These are phyloP conservation scores for Phytophthora melonis DNA, from an alignment of 352 stramenopile species.

Conservation along the genomic window DNA sequence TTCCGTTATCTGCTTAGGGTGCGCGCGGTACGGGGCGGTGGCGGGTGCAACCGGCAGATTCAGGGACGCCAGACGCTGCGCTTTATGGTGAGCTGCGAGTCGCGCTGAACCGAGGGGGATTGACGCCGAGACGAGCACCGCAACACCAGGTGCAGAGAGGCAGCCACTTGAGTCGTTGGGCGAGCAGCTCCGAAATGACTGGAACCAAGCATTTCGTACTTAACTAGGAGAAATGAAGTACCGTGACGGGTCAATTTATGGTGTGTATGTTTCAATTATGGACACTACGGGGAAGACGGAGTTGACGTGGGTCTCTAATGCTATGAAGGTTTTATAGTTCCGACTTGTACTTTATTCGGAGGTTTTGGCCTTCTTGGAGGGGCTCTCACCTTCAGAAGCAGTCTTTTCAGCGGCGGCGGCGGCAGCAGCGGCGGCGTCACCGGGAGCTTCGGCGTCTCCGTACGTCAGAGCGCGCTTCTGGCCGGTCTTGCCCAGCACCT, in stretches of 20 bases:
- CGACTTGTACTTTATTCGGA: constrained; percentile 26
- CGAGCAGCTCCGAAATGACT: constrained; percentile 56
- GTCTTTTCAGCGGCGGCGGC: constrained; percentile 51
- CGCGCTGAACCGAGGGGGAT: constrained; percentile 5
- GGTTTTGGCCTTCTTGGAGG: constrained; percentile 34
- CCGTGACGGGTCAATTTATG: background rate
- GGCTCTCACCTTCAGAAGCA: background rate
- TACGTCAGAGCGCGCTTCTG: constrained; percentile 86
- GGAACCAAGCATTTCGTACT: constrained; percentile 50
- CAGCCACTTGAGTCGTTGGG: constrained; percentile 22
- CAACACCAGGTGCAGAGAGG: background rate
- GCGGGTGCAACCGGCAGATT: constrained; percentile 16
- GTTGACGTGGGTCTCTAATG: constrained; percentile 13
- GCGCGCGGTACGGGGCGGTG: constrained; percentile 1
- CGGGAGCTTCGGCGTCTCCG: constrained; percentile 71
- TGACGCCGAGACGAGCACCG: constrained; percentile 9
- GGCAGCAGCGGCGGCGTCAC: constrained; percentile 73
- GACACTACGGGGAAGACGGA: background rate
- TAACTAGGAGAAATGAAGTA: constrained; percentile 14
- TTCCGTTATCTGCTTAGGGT: constrained; percentile 16
- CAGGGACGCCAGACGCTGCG: constrained; percentile 6
- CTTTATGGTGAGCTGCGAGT: constrained; percentile 9
- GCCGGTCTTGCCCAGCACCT: constrained; percentile 66
- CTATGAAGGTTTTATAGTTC: background rate
- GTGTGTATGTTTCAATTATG: background rate